These are phyloP conservation scores for Trypethelium eluteriae DNA, from an alignment of 495 filamentous ascomycete species.

Conservation along the genomic window DNA sequence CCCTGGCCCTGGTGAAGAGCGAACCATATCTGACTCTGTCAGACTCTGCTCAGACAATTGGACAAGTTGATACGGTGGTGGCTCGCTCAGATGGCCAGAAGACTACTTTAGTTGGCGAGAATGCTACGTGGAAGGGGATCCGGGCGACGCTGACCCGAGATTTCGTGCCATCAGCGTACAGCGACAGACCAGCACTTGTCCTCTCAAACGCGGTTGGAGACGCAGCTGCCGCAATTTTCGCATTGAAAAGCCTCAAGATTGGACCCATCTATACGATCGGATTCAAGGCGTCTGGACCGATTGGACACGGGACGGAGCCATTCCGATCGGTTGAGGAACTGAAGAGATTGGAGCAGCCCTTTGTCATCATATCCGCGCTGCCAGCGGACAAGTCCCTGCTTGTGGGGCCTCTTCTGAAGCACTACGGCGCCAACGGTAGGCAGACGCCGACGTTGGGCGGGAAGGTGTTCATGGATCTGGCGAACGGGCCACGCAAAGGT, in stretches of 20 bases:
- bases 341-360: conserved; percentile 64
- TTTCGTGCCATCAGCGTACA: conserved; percentile 73
- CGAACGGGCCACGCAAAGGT: conserved; percentile 53
- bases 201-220: conserved; percentile 60
- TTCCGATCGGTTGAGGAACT: conserved; percentile 74
- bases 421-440: conserved; percentile 44
- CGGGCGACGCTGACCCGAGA: conserved; percentile 70
- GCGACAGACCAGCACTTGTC: conserved; percentile 63
- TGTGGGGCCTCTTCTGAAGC: conserved; percentile 68
- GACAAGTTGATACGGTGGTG: conserved; percentile 71
- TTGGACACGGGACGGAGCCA: conserved; percentile 60
- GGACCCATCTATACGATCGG: conserved; percentile 77
- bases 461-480: conserved; percentile 75
- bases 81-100: conserved; percentile 39
- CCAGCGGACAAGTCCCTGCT: conserved; percentile 69
- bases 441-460: conserved; percentile 46
- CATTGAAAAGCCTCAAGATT: conserved; percentile 63
- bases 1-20: conserved; percentile 44
- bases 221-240: conserved; percentile 67
- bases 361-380: conserved; percentile 70
- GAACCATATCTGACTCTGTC: conserved; percentile 53
- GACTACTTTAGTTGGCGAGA: conserved; percentile 58
- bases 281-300: conserved; percentile 59
- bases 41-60: conserved; percentile 65
- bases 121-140: conserved; percentile 77